These are phyloP conservation scores for Zygnema circumcarinatum DNA, from an alignment of 139 green algal species.

Conservation along the genomic window DNA sequence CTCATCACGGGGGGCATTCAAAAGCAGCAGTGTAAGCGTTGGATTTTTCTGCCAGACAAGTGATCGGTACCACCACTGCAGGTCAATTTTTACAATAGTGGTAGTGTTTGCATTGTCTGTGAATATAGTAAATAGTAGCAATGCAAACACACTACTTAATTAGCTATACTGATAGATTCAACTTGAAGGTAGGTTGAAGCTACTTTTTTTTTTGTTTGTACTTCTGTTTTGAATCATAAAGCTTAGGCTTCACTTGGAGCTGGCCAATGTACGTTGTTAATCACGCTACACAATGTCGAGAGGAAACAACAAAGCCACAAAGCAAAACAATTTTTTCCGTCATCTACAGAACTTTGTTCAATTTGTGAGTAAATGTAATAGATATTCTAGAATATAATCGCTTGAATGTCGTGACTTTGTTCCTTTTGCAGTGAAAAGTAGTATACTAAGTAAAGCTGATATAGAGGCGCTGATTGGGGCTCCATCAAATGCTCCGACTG, in stretches of 20 bases:
- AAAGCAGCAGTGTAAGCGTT: constrained; percentile 4
- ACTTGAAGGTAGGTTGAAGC: too few relatives aligned
- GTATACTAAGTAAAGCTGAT: background rate
- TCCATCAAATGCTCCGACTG: background rate
- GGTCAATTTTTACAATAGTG: background rate
- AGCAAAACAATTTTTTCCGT: background rate
- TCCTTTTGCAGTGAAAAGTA: constrained; percentile 5
- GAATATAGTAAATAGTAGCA: background rate
- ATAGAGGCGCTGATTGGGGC: background rate
- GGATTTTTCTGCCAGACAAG: too few relatives aligned
- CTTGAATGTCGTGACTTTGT: background rate
- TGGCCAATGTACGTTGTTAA: background rate
- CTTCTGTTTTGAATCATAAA: too few relatives aligned
- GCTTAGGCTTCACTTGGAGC: background rate
- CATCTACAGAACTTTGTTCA: background rate
- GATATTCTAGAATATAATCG: too few relatives aligned
- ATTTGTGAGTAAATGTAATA: too few relatives aligned
- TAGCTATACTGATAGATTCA: too few relatives aligned
- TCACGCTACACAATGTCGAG: too few relatives aligned
- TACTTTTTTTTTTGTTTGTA: too few relatives aligned
- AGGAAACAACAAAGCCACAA: too few relatives aligned
- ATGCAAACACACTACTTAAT: background rate
- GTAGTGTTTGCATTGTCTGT: background rate
- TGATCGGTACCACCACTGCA: background rate
- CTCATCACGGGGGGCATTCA: background rate